phyloP scores from a whole-genome alignment of 2,329 filamentous ascomycete species.

The Neurospora sp. region DNA sequence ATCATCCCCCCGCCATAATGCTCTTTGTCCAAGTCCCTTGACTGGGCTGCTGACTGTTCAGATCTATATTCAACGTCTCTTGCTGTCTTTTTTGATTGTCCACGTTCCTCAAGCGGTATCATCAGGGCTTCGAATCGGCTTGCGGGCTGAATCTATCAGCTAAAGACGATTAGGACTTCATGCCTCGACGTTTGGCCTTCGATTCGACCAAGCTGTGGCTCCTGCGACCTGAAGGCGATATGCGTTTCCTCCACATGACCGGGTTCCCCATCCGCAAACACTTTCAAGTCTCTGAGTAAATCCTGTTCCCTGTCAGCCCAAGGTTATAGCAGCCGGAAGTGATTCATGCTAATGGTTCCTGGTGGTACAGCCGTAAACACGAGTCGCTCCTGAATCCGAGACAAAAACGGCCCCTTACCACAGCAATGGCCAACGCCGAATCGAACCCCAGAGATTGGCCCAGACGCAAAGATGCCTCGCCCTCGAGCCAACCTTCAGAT shows the following conservation, averaged over 20 bases:
- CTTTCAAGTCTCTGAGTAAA: not conserved
- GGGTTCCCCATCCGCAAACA: no score
- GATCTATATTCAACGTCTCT: not conserved
- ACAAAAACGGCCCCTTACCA: not conserved
- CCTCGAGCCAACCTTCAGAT: not conserved
- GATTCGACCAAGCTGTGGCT: not conserved
- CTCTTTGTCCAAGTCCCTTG: not conserved
- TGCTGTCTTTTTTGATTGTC: not conserved
- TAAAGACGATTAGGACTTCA: not conserved
- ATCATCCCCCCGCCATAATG: not conserved
- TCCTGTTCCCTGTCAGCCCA: not conserved
- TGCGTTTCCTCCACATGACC: not conserved
- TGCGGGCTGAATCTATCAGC: not conserved
- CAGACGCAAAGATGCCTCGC: not conserved
- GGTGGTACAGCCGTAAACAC: not conserved
- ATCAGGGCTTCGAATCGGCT: not conserved
- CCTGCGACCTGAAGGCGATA: not conserved
- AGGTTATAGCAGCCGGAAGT: not conserved
- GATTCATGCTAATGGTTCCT: not conserved
- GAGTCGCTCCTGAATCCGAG: not conserved
- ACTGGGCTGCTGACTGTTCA: not conserved
- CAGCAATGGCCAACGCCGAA: not conserved
- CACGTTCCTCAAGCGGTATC: not conserved
- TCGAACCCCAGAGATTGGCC: not conserved
- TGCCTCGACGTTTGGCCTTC: not conserved